Conservation (phyloP, 352 stramenopile genomes). For the Phytophthora multivora region DNA sequence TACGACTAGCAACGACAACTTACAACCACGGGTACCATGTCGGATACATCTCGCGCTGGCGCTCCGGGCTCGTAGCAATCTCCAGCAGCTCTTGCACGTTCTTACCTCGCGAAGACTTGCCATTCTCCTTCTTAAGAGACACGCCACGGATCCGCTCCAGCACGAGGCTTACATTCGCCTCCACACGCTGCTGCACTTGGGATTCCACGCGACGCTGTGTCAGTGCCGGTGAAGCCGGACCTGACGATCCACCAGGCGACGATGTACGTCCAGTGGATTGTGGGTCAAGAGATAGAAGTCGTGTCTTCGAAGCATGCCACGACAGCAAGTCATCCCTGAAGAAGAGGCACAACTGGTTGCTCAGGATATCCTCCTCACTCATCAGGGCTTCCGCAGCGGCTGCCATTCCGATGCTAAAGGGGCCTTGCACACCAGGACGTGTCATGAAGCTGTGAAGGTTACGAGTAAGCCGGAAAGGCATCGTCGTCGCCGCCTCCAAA, state of each 20-base stretch:
- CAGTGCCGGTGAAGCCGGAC: slow-evolving; percentile 30
- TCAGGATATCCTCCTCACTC: slow-evolving; percentile 83
- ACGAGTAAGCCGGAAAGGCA: slow-evolving; percentile 90
- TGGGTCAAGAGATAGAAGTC: slow-evolving; percentile 39
- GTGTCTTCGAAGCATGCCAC: slow-evolving; percentile 89
- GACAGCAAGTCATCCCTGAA: slow-evolving; percentile 89
- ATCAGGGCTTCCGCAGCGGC: slow-evolving; percentile 82
- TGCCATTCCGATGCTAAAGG: slow-evolving; percentile 86
- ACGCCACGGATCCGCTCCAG: slow-evolving; percentile 80
- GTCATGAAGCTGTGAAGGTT: slow-evolving; percentile 92
- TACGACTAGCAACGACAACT: slow-evolving; percentile 22
- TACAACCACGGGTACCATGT: slow-evolving; percentile 90
- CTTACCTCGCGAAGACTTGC: slow-evolving; percentile 64
- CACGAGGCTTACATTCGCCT: slow-evolving; percentile 86
- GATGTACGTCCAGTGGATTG: slow-evolving; percentile 28
- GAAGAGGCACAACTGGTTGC: slow-evolving; percentile 88
- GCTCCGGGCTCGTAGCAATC: slow-evolving; percentile 81
- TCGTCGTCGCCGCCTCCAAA: slow-evolving; percentile 75
- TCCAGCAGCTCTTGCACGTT: slow-evolving; percentile 82
- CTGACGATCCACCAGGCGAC: slow-evolving; percentile 25
- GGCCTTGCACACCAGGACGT: slow-evolving; percentile 77
- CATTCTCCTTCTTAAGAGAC: slow-evolving; percentile 75
- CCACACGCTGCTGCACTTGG: slow-evolving; percentile 85
- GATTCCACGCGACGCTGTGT: slow-evolving; percentile 68
- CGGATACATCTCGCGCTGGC: slow-evolving; percentile 86